A percentile compares a stretch with the other conserved stretches of the same genome.
Evolutionary conservation across 225 moss, liverwort and hornwort genomes (phyloP).

Genomic region (Ulota crispa): DNA sequence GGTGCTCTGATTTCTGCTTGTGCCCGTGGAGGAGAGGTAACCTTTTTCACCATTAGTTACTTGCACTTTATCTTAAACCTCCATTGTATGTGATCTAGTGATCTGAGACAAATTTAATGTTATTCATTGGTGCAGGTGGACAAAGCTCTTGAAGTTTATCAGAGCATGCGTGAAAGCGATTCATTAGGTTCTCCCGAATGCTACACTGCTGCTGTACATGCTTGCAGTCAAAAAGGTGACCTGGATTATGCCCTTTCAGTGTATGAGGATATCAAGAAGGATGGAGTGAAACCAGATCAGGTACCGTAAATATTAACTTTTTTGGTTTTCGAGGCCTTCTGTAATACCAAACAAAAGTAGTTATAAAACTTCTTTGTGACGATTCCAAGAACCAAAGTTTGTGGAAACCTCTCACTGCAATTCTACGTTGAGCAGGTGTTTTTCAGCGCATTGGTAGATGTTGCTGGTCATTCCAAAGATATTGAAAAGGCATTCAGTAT

Average conservation of each 20-base stretch:
- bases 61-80: slow-evolving; percentile 18
- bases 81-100: background rate
- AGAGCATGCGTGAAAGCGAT: slow-evolving; percentile 59
- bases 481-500: slow-evolving; percentile 76
- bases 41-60: background rate
- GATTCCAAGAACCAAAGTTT: background rate
- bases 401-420: background rate
- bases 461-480: slow-evolving; percentile 86
- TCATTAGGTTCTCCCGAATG: slow-evolving; percentile 75
- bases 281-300: slow-evolving; percentile 88
- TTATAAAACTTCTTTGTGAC: background rate
- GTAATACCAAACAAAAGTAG: no score
- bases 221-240: slow-evolving; percentile 79
- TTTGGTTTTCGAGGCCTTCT: no score
- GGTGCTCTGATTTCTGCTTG: slow-evolving; percentile 89
- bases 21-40: slow-evolving; percentile 85
- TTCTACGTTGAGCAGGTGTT: slow-evolving; percentile 67
- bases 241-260: slow-evolving; percentile 68
- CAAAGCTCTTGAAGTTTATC: slow-evolving; percentile 87
- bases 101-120: slow-evolving; percentile 4
- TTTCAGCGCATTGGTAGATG: slow-evolving; percentile 91
- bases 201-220: slow-evolving; percentile 95
- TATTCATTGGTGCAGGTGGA: slow-evolving; percentile 54
- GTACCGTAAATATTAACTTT: slow-evolving; percentile 32
- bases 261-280: slow-evolving; percentile 70